A percentile compares a stretch with the other conserved stretches of the same genome.
phyloP scores from a whole-genome alignment of 1,284 basidiomycete genomes.

The Trichosporon sp. region DNA sequence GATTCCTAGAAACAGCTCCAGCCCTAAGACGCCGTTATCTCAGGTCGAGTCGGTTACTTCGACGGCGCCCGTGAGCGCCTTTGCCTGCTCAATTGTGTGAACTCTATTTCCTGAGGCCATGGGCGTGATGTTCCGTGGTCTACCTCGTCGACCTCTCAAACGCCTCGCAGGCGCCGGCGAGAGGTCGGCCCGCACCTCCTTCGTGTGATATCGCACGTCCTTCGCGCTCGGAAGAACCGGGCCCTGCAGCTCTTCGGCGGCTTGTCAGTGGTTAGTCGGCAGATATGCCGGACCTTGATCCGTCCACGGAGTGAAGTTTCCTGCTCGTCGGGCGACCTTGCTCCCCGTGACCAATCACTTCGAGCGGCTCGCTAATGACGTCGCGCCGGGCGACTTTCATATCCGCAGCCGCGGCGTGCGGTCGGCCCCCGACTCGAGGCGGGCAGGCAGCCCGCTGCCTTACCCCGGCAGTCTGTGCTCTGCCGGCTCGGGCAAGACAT shows the following conservation, averaged over 20 bases:
- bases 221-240: background rate
- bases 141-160: background rate
- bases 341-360: background rate
- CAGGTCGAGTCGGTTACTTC: background rate
- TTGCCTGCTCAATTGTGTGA: background rate
- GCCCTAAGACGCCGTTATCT: background rate
- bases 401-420: background rate
- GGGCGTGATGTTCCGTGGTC: background rate
- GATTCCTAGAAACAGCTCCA: background rate
- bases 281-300: background rate
- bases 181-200: background rate
- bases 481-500: no score
- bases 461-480: background rate
- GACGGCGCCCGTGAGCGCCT: background rate
- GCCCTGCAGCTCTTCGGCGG: no score
- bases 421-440: background rate
- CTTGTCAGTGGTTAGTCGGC: background rate
- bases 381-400: background rate
- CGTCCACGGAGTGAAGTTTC: background rate
- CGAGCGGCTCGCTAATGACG: no score
- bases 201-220: background rate
- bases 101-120: background rate
- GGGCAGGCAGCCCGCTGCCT: background rate
- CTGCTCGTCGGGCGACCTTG: background rate
- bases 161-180: no score